phyloP scores from a whole-genome alignment of 305 asterid genomes.

The Lippia alba region DNA sequence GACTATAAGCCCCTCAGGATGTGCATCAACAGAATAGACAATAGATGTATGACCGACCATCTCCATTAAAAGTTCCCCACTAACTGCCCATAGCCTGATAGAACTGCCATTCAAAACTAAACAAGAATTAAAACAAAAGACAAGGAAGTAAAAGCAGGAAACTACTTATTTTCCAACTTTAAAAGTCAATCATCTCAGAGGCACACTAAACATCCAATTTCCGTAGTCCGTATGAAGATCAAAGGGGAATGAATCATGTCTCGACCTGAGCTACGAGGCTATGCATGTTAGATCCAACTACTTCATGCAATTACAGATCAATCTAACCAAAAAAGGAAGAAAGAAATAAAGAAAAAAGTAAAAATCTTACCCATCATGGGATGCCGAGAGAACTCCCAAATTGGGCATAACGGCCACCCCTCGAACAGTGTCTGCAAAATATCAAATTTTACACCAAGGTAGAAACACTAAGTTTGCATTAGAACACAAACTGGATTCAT shows the following conservation, averaged over 20 bases:
- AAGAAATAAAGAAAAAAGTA: background rate
- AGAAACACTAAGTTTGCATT: constrained; percentile 13
- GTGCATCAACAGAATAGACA: constrained; percentile 93
- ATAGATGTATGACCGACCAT: constrained; percentile 95
- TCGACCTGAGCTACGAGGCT: constrained; percentile 7
- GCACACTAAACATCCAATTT: no score
- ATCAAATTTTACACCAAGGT: background rate
- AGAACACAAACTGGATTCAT: constrained; percentile 5
- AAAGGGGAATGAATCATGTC: background rate
- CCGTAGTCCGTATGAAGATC: background rate
- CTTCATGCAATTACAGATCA: constrained; percentile 17
- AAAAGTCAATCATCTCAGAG: background rate
- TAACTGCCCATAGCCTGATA: constrained; percentile 81
- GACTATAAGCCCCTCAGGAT: constrained; percentile 84
- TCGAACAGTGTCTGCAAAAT: constrained; percentile 84
- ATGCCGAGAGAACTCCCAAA: constrained; percentile 87
- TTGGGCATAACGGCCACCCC: constrained; percentile 83
- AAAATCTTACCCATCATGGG: constrained; percentile 88
- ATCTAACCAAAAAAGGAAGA: constrained; percentile 1
- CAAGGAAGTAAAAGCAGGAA: background rate
- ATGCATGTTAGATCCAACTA: constrained; percentile 12
- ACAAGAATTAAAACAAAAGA: constrained; percentile 5
- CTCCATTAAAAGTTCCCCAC: constrained; percentile 86
- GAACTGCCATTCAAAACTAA: constrained; percentile 62
- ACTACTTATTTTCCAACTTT: background rate